Conservation (phyloP, 768 basidiomycete genomes). For the Suillus tomentosus region DNA sequence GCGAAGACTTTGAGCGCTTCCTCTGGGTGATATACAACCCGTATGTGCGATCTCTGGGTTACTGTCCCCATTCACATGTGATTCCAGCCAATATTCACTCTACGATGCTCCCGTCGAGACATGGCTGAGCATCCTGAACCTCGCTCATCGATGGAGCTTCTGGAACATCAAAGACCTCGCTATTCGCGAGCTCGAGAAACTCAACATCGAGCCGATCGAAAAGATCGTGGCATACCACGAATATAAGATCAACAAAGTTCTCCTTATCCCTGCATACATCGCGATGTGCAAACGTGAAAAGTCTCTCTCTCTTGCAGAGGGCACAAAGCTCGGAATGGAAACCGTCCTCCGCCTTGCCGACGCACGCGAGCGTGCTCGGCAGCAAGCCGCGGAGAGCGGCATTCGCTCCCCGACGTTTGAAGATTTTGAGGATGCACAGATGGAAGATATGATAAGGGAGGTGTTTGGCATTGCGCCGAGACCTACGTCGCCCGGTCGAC, state of each 20-base stretch:
- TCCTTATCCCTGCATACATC: conserved; percentile 55
- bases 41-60: conserved; percentile 31
- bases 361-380: conserved; percentile 49
- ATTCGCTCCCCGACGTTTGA: conserved; percentile 30
- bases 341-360: conserved; percentile 52
- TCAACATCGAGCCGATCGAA: conserved; percentile 47
- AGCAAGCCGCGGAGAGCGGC: conserved; percentile 36
- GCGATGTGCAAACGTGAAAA: conserved; percentile 51
- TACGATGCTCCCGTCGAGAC: conserved; percentile 51
- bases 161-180: conserved; percentile 50
- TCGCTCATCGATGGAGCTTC: conserved; percentile 60
- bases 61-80: background rate
- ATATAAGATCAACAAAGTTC: conserved; percentile 47
- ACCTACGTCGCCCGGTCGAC: background rate
- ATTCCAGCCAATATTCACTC: conserved; percentile 52
- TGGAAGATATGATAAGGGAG: conserved; percentile 32
- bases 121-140: conserved; percentile 57
- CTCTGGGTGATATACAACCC: conserved; percentile 61
- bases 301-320: conserved; percentile 56
- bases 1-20: conserved; percentile 45
- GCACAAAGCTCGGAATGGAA: conserved; percentile 55
- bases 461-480: conserved; percentile 27
- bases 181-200: conserved; percentile 55
- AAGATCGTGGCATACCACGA: conserved; percentile 60
- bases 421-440: conserved; percentile 26